phyloP scores from a whole-genome alignment of 2,329 filamentous ascomycete species.

The Epichloe sibirici region DNA sequence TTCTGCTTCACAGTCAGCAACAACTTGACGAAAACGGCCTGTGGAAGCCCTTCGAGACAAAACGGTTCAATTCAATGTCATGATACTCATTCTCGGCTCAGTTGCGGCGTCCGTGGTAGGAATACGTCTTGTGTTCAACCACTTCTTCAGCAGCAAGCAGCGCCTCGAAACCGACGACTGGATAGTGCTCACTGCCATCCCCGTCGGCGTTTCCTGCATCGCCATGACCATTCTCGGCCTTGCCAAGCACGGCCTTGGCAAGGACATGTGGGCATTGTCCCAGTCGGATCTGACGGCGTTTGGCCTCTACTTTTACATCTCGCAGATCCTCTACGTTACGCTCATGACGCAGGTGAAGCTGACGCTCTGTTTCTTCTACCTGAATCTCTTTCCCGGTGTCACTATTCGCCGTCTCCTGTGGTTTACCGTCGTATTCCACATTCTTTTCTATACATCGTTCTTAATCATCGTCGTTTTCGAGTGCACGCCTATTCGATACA shows the following conservation, averaged over 20 bases:
- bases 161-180: constrained; percentile 24
- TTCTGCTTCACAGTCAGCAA: background rate
- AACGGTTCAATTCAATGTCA: background rate
- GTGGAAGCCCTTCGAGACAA: background rate
- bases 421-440: constrained; percentile 11
- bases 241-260: constrained; percentile 26
- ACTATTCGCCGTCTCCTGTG: constrained; percentile 25
- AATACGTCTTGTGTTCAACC: constrained; percentile 23
- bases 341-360: constrained; percentile 31
- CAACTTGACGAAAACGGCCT: background rate
- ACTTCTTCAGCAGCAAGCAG: constrained; percentile 21
- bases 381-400: constrained; percentile 31
- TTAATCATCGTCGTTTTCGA: constrained; percentile 23
- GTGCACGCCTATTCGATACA: constrained; percentile 25
- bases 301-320: constrained; percentile 25
- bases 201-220: constrained; percentile 17
- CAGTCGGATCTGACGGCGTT: constrained; percentile 27
- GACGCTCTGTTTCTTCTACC: constrained; percentile 37
- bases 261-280: constrained; percentile 32
- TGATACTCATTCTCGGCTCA: background rate
- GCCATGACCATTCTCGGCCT: constrained; percentile 18
- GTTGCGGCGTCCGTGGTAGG: constrained; percentile 18
- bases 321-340: constrained; percentile 28
- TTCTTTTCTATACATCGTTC: background rate
- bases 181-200: constrained; percentile 16